Percentiles rank a stretch among this genome's conserved stretches.
Conservation (phyloP, 805 yeast genomes). For the Saturnispora besseyi region DNA sequence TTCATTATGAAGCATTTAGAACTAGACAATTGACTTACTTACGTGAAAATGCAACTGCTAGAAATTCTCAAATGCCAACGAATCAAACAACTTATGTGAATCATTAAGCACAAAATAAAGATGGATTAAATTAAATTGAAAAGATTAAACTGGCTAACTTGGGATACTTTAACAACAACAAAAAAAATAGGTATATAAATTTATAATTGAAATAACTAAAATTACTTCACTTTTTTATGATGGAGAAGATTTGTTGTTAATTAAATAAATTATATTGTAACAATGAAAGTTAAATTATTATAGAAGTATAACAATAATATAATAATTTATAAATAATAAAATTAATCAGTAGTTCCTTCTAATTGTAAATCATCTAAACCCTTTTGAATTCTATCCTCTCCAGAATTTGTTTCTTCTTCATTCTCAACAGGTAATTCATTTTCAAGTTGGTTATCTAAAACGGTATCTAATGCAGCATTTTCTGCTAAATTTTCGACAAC, state of each 20-base stretch:
- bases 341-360: neutral
- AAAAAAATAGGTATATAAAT: too few species aligned
- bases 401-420: neutral
- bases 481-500: constrained; percentile 4
- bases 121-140: neutral
- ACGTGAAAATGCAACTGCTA: constrained; percentile 72
- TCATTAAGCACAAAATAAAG: neutral
- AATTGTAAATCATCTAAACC: constrained; percentile 1
- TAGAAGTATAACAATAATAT: neutral
- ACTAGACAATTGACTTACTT: constrained; percentile 88
- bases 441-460: constrained; percentile 1
- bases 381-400: constrained; percentile 1
- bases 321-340: neutral
- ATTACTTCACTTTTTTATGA: neutral
- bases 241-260: too few species aligned
- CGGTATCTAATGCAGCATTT: neutral
- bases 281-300: neutral
- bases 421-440: neutral
- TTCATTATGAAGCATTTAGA: constrained; percentile 90
- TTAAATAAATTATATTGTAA: neutral
- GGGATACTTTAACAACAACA: neutral
- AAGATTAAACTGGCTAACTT: neutral
- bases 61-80: constrained; percentile 26
- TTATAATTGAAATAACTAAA: neutral
- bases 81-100: neutral